Evolutionary conservation across 495 filamentous ascomycete genomes (phyloP).

Genomic region (Gamarada debralockiae): DNA sequence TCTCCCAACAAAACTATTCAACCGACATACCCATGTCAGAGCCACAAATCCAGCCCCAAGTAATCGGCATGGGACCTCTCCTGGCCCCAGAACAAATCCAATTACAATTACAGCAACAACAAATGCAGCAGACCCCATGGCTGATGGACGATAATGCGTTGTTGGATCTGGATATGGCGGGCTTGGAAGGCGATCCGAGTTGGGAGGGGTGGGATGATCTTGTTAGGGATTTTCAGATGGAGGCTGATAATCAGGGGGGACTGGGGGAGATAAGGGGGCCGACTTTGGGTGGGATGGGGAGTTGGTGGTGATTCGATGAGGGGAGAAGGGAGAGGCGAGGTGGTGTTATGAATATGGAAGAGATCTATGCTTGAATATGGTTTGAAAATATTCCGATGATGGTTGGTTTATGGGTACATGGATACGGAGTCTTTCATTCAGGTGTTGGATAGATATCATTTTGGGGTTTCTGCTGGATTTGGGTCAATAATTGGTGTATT

Average conservation of each 20-base stretch:
- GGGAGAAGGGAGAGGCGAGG: too few species aligned
- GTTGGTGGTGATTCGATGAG: slow-evolving; percentile 16
- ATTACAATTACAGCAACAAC: slow-evolving; percentile 10
- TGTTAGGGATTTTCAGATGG: slow-evolving; percentile 22
- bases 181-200: slow-evolving; percentile 14
- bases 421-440: too few species aligned
- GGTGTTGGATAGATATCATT: too few species aligned
- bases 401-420: too few species aligned
- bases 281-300: slow-evolving; percentile 18
- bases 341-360: too few species aligned
- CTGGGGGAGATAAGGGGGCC: slow-evolving; percentile 6
- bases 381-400: too few species aligned
- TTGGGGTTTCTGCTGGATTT: too few species aligned
- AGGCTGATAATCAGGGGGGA: background rate
- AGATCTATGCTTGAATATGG: too few species aligned
- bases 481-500: too few species aligned
- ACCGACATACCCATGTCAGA: slow-evolving; percentile 5
- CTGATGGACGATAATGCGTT: slow-evolving; percentile 16
- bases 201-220: slow-evolving; percentile 27
- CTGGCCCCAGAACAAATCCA: slow-evolving; percentile 12
- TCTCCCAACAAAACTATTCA: background rate
- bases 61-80: slow-evolving; percentile 6
- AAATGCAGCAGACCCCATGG: slow-evolving; percentile 12
- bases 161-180: slow-evolving; percentile 20
- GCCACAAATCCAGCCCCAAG: slow-evolving; percentile 1